phyloP scores from a whole-genome alignment of 2,329 filamentous ascomycete species.

The Rhynchosporium agropyri region DNA sequence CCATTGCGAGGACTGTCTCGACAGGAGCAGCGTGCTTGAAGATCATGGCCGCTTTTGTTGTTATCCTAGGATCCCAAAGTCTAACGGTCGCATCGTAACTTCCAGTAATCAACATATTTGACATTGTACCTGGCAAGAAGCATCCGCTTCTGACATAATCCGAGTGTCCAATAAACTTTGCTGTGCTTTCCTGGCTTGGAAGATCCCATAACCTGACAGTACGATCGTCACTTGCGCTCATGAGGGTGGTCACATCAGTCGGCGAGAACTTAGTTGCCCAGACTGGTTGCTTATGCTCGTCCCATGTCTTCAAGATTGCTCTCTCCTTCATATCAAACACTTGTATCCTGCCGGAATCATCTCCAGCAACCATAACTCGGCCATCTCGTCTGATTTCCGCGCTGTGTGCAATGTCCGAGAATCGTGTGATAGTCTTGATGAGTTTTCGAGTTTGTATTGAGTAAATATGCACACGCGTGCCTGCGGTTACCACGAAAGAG shows the following conservation, averaged over 20 bases:
- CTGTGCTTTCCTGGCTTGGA: conserved; percentile 73
- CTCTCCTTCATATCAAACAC: conserved; percentile 91
- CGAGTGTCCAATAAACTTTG: conserved; percentile 80
- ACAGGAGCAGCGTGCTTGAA: conserved; percentile 93
- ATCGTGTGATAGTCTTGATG: conserved; percentile 90
- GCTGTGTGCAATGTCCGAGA: conserved; percentile 87
- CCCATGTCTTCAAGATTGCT: conserved; percentile 94
- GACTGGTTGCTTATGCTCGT: conserved; percentile 89
- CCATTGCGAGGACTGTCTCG: conserved; percentile 84
- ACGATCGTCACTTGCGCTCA: conserved; percentile 90
- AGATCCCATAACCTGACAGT: conserved; percentile 95
- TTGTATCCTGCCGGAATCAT: conserved; percentile 89
- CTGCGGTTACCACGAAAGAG: conserved; percentile 91
- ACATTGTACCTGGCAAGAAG: conserved; percentile 75
- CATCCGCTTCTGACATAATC: conserved; percentile 90
- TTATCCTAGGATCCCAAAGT: conserved; percentile 86
- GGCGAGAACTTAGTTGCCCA: conserved; percentile 94
- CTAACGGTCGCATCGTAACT: conserved; percentile 94
- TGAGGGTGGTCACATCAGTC: conserved; percentile 78
- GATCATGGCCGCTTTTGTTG: conserved; percentile 75
- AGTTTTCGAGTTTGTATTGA: conserved; percentile 89
- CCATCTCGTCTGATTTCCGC: conserved; percentile 89
- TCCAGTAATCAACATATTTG: conserved; percentile 79
- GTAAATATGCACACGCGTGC: conserved; percentile 90
- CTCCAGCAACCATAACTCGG: conserved; percentile 84